Conservation (phyloP, 2,329 filamentous ascomycete species). For the Gaeumannomyces tritici region DNA sequence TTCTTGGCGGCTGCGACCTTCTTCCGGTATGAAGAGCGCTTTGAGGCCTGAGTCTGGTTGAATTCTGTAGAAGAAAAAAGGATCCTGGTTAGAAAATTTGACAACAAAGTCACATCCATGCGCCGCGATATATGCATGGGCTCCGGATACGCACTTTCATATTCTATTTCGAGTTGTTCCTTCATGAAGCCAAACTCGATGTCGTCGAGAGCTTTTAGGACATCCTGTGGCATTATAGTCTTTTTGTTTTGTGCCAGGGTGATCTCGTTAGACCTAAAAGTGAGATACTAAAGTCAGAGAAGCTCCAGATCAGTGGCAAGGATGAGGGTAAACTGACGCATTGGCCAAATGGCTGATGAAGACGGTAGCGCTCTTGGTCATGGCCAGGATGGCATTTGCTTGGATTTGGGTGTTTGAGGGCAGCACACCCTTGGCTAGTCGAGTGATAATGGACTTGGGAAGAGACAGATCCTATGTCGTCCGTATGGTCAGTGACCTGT, state of each 20-base stretch:
- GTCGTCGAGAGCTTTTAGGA: slow-evolving; percentile 68
- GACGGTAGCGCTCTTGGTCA: slow-evolving; percentile 74
- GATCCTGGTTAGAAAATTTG: not conserved
- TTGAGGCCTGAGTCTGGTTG: slow-evolving; percentile 63
- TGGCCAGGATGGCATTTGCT: slow-evolving; percentile 68
- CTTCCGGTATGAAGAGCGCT: slow-evolving; percentile 63
- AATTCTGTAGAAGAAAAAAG: slow-evolving; percentile 45
- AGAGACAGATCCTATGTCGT: slow-evolving; percentile 56
- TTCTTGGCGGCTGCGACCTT: slow-evolving; percentile 59
- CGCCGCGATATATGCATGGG: not conserved
- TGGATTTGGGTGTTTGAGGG: slow-evolving; percentile 77
- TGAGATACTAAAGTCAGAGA: not conserved
- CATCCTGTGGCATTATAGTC: slow-evolving; percentile 66
- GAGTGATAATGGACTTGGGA: slow-evolving; percentile 72
- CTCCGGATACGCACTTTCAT: slow-evolving; percentile 49
- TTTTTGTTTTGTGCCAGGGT: slow-evolving; percentile 61
- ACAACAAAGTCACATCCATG: too few relatives aligned
- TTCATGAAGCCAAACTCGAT: slow-evolving; percentile 68
- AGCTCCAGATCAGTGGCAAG: not conserved
- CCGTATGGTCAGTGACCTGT: not conserved
- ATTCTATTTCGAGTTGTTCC: slow-evolving; percentile 61
- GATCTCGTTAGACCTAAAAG: slow-evolving; percentile 59
- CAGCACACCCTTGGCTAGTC: slow-evolving; percentile 70
- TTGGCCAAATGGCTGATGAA: slow-evolving; percentile 74
- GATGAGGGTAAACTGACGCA: slow-evolving; percentile 43